Conservation (phyloP, 164 flowering plant species). For the Cinnamomum micranthum region DNA sequence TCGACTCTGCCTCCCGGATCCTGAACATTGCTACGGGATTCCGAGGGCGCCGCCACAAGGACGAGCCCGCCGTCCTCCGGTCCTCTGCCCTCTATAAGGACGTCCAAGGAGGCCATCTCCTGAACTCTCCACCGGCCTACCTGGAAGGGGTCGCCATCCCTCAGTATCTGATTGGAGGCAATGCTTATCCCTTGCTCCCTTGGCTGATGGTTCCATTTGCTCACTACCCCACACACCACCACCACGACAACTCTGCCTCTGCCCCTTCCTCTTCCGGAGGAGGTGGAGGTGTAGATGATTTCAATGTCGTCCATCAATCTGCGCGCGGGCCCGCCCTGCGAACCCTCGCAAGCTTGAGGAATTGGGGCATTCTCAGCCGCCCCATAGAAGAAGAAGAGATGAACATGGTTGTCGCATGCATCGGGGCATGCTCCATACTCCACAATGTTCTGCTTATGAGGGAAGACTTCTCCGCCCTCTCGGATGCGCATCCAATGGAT, state of each 20-base stretch:
- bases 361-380: conserved; percentile 66
- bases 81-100: conserved; percentile 55
- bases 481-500: conserved; percentile 20
- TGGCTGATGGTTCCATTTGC: conserved; percentile 70
- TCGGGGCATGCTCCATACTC: conserved; percentile 80
- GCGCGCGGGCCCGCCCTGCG: conserved; percentile 39
- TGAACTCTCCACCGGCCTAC: conserved; percentile 27
- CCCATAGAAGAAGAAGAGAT: conserved; percentile 52
- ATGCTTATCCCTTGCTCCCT: conserved; percentile 70
- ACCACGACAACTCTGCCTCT: not conserved
- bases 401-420: conserved; percentile 57
- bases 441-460: conserved; percentile 78
- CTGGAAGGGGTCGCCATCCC: conserved; percentile 39
- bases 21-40: conserved; percentile 67
- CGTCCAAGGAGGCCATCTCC: conserved; percentile 36
- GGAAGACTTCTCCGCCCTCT: conserved; percentile 61
- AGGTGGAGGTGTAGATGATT: conserved; percentile 28
- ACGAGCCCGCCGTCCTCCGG: conserved; percentile 38
- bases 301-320: conserved; percentile 34
- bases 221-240: conserved; percentile 13
- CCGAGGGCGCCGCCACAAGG: conserved; percentile 38
- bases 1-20: conserved; percentile 58
- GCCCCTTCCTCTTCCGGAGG: conserved; percentile 4
- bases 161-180: conserved; percentile 61
- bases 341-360: conserved; percentile 58